phyloP scores from a whole-genome alignment of 768 basidiomycete species.

The Sistotremastrum suecicum region DNA sequence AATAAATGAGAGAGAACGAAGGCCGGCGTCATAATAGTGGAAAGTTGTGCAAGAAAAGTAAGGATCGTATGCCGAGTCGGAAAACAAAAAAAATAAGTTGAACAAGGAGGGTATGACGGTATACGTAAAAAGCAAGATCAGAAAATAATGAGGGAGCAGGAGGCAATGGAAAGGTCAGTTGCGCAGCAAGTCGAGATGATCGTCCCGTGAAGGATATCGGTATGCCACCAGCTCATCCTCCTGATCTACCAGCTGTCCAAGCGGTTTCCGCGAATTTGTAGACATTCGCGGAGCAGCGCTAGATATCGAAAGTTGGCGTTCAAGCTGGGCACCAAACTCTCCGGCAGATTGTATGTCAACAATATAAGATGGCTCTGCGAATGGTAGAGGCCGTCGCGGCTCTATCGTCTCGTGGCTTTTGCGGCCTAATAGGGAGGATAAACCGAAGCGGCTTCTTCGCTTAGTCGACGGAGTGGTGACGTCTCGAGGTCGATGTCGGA shows the following conservation, averaged over 20 bases:
- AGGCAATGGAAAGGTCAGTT: not conserved
- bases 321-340: conserved; percentile 29
- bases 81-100: not conserved
- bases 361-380: conserved; percentile 19
- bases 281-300: conserved; percentile 38
- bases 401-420: conserved; percentile 2
- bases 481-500: conserved; percentile 15
- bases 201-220: conserved; percentile 70
- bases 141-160: conserved; percentile 1
- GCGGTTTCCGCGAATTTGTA: conserved; percentile 49
- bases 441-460: conserved; percentile 61
- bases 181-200: conserved; percentile 48
- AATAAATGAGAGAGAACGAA: not conserved
- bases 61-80: not conserved
- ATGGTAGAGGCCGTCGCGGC: not conserved
- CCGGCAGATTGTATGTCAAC: conserved; percentile 35
- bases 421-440: conserved; percentile 46
- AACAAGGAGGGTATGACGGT: not conserved
- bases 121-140: not conserved
- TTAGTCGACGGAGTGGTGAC: conserved; percentile 32
- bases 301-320: conserved; percentile 37
- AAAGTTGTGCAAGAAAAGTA: not conserved
- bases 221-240: conserved; percentile 78
- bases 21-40: not conserved
- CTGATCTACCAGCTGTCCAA: conserved; percentile 74